These are phyloP conservation scores for Plasmodium inui DNA, from an alignment of 169 alveolate genomes.

Conservation along the genomic window DNA sequence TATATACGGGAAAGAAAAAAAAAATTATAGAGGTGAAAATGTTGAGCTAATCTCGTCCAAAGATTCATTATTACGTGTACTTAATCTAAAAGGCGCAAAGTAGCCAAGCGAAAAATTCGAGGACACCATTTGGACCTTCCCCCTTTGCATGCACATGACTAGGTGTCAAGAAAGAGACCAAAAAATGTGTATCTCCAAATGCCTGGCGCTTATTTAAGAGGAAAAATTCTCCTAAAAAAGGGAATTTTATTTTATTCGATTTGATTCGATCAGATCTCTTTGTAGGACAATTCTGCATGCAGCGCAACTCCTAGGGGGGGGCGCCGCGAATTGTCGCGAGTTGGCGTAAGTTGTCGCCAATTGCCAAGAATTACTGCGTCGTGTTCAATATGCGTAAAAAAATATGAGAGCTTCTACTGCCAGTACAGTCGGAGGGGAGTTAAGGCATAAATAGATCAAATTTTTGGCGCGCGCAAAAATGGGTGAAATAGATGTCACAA, in stretches of 20 bases:
- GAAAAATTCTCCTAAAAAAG: neutral
- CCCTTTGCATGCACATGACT: neutral
- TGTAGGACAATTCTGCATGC: neutral
- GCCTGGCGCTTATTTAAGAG: neutral
- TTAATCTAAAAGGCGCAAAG: neutral
- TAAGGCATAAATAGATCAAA: neutral
- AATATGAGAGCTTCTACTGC: neutral
- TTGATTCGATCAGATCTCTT: neutral
- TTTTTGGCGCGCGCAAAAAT: neutral
- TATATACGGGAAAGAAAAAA: neutral
- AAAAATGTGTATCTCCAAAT: neutral
- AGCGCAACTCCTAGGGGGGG: neutral
- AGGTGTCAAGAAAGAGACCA: neutral
- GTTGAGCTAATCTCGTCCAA: neutral
- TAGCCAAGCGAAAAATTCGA: neutral
- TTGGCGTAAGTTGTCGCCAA: too few species aligned
- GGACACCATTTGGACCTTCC: neutral
- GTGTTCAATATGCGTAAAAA: neutral
- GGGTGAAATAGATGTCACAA: neutral
- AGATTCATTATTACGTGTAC: neutral
- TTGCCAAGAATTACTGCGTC: neutral
- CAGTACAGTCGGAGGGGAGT: neutral
- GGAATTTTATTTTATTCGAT: neutral
- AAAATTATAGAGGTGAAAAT: neutral
- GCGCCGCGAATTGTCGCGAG: too few species aligned